These are phyloP conservation scores for Malassezia vespertilionis DNA, from an alignment of 1,284 basidiomycete species.

Conservation along the genomic window DNA sequence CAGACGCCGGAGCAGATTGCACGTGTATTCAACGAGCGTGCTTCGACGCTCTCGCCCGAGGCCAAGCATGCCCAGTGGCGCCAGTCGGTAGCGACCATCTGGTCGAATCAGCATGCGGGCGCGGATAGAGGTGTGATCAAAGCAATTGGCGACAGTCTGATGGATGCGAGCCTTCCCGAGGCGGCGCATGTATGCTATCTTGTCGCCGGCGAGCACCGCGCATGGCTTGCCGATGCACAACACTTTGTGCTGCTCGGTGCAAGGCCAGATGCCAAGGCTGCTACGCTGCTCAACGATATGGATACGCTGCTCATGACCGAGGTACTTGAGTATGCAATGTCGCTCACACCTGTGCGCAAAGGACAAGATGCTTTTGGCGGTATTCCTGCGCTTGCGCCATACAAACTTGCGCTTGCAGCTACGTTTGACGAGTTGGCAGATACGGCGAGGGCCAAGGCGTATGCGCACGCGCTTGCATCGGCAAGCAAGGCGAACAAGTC, in stretches of 20 bases:
- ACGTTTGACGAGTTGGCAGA: conserved; percentile 55
- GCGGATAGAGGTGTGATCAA: conserved; percentile 63
- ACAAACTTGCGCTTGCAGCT: conserved; percentile 69
- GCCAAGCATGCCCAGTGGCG: conserved; percentile 19
- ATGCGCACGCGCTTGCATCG: conserved; percentile 79
- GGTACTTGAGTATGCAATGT: conserved; percentile 80
- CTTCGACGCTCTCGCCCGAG: conserved; percentile 6
- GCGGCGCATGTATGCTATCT: conserved; percentile 82
- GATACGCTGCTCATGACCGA: conserved; percentile 81
- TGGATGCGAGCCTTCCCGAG: conserved; percentile 62
- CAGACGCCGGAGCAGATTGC: conserved; percentile 19
- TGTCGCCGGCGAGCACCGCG: conserved; percentile 48
- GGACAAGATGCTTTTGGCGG: conserved; percentile 76
- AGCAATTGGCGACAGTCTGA: conserved; percentile 72
- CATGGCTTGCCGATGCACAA: background rate
- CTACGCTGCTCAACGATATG: conserved; percentile 58
- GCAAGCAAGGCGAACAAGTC: conserved; percentile 54
- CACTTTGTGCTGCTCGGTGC: conserved; percentile 50
- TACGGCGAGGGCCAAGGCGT: conserved; percentile 50
- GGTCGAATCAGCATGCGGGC: conserved; percentile 59
- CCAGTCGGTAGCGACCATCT: conserved; percentile 72
- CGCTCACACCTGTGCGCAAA: conserved; percentile 61
- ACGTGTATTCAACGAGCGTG: background rate
- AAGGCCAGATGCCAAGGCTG: conserved; percentile 56
- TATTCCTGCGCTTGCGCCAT: conserved; percentile 75